Base-by-base conservation (phyloP, 345 rosid genomes). In the Corchorus capsularis region DNA sequence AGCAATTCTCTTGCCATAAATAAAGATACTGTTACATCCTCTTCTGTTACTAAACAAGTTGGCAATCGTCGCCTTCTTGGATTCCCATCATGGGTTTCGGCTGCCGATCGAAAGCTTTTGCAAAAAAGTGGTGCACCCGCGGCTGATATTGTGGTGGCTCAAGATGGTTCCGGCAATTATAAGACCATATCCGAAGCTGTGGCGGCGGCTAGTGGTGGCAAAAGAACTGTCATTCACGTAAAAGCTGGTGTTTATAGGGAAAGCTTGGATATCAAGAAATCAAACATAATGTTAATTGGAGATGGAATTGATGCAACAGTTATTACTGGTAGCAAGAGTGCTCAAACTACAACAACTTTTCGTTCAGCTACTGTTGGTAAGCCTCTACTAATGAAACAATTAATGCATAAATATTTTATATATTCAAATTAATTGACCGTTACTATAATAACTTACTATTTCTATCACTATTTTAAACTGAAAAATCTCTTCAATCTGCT, bases 291-390 rank as follows among this genome's bases (percentile, higher is more conserved):
- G 97, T 63, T 93, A 8, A 56, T 90, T 16, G 98, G 97, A 35
- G 98, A 94, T 67, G 98, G 98, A 22, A 87, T 90, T 4, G 95
- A 84, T 68, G 92, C 89, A 8, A 93, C 98, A 0, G 55, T 91
- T 3, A 84, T 94, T 65, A 90, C 94, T 19, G 90, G 91, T 10
- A 81, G 45, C 69, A 85, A 79, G 49, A 94, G 82, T 79, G 84
- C 80, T 63, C 54, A 80, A 41, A 91, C 79, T 66, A 90, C 89
- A 59, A 90, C 97, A 34, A 93, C 98, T 70, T 94, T 88, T 78
- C 68, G 92, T n/a, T 81, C 98, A 15, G 97, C 97, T 11, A 90
- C 98, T 66, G 83, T 93, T 79, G 97, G 98, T 94, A 85, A 78
- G 90, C 72, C 73, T 50, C 57, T 71, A 27, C 78, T 61, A 3